Evolutionary conservation across 2,329 filamentous ascomycete genomes (phyloP), one percentile per base, ranked within the genome.

Genomic region (Botrytis medusae): DNA sequence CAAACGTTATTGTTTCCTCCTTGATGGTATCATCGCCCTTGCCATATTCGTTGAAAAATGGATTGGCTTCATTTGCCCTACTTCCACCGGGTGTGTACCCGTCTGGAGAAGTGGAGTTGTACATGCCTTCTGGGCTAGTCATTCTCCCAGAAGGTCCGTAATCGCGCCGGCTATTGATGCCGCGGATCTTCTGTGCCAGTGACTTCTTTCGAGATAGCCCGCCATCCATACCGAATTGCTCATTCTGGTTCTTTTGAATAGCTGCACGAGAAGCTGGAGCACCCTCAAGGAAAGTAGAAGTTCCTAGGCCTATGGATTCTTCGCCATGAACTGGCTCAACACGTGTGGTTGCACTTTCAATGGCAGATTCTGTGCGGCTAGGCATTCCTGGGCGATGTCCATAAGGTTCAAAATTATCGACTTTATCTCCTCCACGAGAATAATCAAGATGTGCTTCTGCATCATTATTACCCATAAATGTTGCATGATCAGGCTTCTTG

Each of bases 231-330:
- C 83, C 83, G 72, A 84, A 80, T 42, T 80, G 77, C 78, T 91
- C 94, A 46, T 88, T 91, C 79, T 95, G 89, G 68, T 90, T 90
- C 74, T 92, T 90, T 81, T 93, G 89, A 71, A 97, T 93, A 29
- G 92, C 93, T 12, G 90, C 88, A 78, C 90, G 90, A 42, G 95
- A 92, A 42, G 95, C 96, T 22, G 96, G 95, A 1, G 96, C 92
- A 51, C 96, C 96, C 79, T 99, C 96, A 34, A 99, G 84, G 86
- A 98, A 98, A 2, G 96, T 99, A 48, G 94, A 97, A 1, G 95
- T 97, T 71, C 96, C 96, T 12, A 99, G 84, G 16, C 96, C 96
- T 75, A 93, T 85, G 5, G 90, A 91, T 83, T 97, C 91, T 72
- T 95, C 90, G 29, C 95, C 95, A 78, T 98, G 94, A 22, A 98